Evolutionary conservation across 2,329 filamentous ascomycete species (phyloP).

Genomic region (Paraphoma sp.): DNA sequence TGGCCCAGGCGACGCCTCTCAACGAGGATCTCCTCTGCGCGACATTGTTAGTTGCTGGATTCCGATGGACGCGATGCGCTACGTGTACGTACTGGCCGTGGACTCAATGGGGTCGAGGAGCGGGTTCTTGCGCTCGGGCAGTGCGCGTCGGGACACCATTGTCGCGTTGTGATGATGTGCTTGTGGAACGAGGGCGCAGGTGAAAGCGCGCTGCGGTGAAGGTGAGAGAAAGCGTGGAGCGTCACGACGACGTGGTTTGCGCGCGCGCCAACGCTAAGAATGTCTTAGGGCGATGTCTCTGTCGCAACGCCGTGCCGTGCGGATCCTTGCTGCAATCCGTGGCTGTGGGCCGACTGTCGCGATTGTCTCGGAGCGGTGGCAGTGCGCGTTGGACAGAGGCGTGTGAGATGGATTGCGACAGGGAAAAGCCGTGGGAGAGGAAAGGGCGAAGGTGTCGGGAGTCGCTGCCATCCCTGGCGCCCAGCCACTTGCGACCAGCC

Average conservation of each 20-base stretch:
- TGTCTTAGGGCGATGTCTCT: conserved; percentile 9
- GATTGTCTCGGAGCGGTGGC: background rate
- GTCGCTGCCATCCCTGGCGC: conserved; percentile 6
- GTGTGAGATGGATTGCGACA: conserved; percentile 1
- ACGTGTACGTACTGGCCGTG: conserved; percentile 64
- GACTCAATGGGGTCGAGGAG: conserved; percentile 68
- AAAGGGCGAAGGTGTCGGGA: conserved; percentile 1
- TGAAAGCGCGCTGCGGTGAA: conserved; percentile 35
- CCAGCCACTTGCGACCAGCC: background rate
- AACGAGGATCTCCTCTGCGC: conserved; percentile 66
- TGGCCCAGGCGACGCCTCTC: conserved; percentile 87
- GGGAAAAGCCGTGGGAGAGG: conserved; percentile 1
- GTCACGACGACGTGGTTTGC: conserved; percentile 17
- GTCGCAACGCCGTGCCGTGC: conserved; percentile 11
- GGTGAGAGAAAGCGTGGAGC: conserved; percentile 14
- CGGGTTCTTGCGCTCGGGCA: conserved; percentile 70
- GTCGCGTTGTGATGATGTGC: conserved; percentile 19
- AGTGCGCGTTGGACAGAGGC: background rate
- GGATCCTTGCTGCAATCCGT: conserved; percentile 7
- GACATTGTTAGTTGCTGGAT: conserved; percentile 25
- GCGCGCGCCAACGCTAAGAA: conserved; percentile 22
- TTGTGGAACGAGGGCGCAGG: conserved; percentile 10
- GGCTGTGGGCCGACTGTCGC: background rate
- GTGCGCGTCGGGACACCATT: conserved; percentile 51
- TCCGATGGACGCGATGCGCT: conserved; percentile 33